A percentile compares a stretch with the other conserved stretches of the same genome.
These are phyloP conservation scores for Allantophomopsis lycopodina DNA, from an alignment of 2,329 filamentous ascomycete species.

Conservation along the genomic window DNA sequence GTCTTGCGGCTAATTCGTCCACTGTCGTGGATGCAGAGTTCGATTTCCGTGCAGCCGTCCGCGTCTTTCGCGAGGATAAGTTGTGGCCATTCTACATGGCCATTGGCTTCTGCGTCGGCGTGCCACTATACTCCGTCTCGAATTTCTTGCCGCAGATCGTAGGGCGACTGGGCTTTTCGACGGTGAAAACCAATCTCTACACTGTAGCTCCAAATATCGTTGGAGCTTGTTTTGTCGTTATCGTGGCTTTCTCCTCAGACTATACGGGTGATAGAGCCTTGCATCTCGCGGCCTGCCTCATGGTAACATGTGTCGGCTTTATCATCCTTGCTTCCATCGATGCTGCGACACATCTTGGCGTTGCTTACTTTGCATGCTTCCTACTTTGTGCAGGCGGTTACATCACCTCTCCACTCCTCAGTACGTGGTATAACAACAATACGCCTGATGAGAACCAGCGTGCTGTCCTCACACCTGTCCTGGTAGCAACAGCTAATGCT, in stretches of 20 bases:
- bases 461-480: constrained; percentile 55
- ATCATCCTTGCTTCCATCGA: constrained; percentile 62
- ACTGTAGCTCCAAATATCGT: constrained; percentile 66
- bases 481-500: constrained; percentile 61
- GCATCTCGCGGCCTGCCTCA: constrained; percentile 53
- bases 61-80: constrained; percentile 27
- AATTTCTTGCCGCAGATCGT: constrained; percentile 39
- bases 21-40: constrained; percentile 38
- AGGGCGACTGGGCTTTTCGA: constrained; percentile 26
- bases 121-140: constrained; percentile 36
- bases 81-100: constrained; percentile 27
- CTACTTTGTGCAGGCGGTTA: constrained; percentile 76
- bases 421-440: constrained; percentile 67
- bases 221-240: constrained; percentile 54
- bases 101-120: constrained; percentile 39
- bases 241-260: constrained; percentile 58
- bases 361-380: constrained; percentile 66
- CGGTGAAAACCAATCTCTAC: constrained; percentile 56
- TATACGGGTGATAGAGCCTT: constrained; percentile 30
- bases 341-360: constrained; percentile 41
- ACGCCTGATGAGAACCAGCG: constrained; percentile 63
- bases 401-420: constrained; percentile 55
- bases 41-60: constrained; percentile 29
- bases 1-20: constrained; percentile 64
- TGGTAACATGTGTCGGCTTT: constrained; percentile 60